Evolutionary conservation across 2,329 filamentous ascomycete species (phyloP).

Genomic region (Pestalotiopsis sp.): DNA sequence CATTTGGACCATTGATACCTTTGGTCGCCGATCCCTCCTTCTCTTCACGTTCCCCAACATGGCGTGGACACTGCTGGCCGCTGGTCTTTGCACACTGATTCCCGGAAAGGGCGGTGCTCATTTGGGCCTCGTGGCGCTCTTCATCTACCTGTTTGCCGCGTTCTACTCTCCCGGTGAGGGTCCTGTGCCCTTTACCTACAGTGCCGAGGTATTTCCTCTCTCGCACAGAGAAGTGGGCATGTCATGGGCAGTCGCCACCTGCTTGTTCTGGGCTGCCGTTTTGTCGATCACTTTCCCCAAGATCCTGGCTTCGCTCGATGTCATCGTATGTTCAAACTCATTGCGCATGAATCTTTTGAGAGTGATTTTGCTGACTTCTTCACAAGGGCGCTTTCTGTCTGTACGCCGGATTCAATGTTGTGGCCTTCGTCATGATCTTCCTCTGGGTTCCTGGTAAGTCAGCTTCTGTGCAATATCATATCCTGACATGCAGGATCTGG

Average conservation of each 20-base stretch:
- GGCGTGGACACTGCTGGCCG: slow-evolving; percentile 61
- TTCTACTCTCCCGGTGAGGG: slow-evolving; percentile 66
- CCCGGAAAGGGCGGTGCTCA: slow-evolving; percentile 20
- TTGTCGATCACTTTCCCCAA: slow-evolving; percentile 61
- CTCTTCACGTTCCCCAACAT: slow-evolving; percentile 70
- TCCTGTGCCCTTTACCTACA: slow-evolving; percentile 66
- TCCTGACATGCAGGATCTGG: not conserved
- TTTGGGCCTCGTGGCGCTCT: slow-evolving; percentile 52
- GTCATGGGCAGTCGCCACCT: slow-evolving; percentile 66
- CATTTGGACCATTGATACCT: slow-evolving; percentile 69
- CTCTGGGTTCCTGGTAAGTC: slow-evolving; percentile 52
- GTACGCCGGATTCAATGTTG: slow-evolving; percentile 58
- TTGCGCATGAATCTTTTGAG: not conserved
- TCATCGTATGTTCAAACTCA: slow-evolving; percentile 25
- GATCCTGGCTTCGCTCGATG: slow-evolving; percentile 45
- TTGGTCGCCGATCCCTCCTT: slow-evolving; percentile 63
- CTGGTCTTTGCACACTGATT: slow-evolving; percentile 57
- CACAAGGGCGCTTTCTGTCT: slow-evolving; percentile 49
- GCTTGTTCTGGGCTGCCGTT: slow-evolving; percentile 59
- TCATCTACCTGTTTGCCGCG: slow-evolving; percentile 58
- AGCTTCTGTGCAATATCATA: not conserved
- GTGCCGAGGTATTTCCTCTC: slow-evolving; percentile 67
- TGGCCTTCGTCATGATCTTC: slow-evolving; percentile 59
- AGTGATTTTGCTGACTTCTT: not conserved
- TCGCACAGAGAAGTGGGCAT: slow-evolving; percentile 70